Conservation (phyloP, 768 basidiomycete genomes). For the Lactarius trivialis region DNA sequence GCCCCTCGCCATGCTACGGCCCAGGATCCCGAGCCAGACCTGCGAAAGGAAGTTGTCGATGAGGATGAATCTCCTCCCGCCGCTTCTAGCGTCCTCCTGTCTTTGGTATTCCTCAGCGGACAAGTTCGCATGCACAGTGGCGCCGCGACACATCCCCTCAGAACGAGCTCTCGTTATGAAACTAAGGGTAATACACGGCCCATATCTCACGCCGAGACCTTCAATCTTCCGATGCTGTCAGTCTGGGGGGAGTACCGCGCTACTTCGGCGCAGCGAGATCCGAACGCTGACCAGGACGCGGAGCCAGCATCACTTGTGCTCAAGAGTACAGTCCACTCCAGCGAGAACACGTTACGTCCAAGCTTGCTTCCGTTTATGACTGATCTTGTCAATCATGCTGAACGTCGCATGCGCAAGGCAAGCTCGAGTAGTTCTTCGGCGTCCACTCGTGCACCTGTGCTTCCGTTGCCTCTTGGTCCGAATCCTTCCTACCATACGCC, state of each 20-base stretch:
- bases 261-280: slow-evolving; percentile 39
- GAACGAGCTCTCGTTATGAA: slow-evolving; percentile 31
- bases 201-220: slow-evolving; percentile 52
- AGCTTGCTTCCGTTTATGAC: slow-evolving; percentile 80
- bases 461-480: slow-evolving; percentile 1
- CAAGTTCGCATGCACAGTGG: slow-evolving; percentile 66
- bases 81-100: slow-evolving; percentile 55
- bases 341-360: slow-evolving; percentile 78
- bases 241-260: slow-evolving; percentile 81
- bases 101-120: slow-evolving; percentile 79
- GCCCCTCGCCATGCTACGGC: slow-evolving; percentile 39
- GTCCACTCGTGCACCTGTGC: not conserved
- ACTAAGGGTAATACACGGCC: slow-evolving; percentile 49
- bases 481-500: slow-evolving; percentile 19
- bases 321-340: slow-evolving; percentile 85
- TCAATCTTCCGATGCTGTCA: slow-evolving; percentile 69
- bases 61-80: slow-evolving; percentile 35
- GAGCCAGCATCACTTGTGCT: slow-evolving; percentile 66
- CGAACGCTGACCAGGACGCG: slow-evolving; percentile 25
- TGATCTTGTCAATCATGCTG: slow-evolving; percentile 63
- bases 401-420: slow-evolving; percentile 57
- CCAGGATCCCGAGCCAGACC: slow-evolving; percentile 4
- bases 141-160: slow-evolving; percentile 33
- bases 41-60: slow-evolving; percentile 16
- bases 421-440: slow-evolving; percentile 29